Base-by-base conservation (phyloP, 441 rosid genomes). In the Capsella rubella region DNA sequence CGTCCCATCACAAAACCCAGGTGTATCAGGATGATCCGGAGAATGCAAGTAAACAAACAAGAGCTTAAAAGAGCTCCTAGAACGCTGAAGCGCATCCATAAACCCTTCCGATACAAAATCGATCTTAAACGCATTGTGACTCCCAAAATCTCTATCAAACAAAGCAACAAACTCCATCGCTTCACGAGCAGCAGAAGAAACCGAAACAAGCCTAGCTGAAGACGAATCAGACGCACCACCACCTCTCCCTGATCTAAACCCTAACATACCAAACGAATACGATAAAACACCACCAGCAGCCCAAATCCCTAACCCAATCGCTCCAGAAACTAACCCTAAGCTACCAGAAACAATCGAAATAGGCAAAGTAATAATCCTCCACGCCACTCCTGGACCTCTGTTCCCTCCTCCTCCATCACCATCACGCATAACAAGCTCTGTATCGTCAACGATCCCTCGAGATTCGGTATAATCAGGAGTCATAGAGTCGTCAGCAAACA, bases 11-110 rank as follows among this genome's bases (percentile, higher is more conserved):
- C 98, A 95, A 77, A 95, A 95, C 18, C 32, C 54, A 4, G 90
- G 87, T 9, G 98, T 84, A 69, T 95, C 98, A 1, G 92, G 93
- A 76, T 95, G 99, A 71, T 95, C 99, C 0, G 96, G 97, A 3
- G 99, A 95, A 75, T 95, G 99, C 87, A 95, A 83, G 74, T 95
- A 95, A 69, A 93, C 96, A 43, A 95, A 95, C 63, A 95, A 45
- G 56, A 95, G 80, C 84, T 93, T 95, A 34, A 78, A 95, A 40
- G 63, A 83, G 8, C 68, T 85, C 76, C 99, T 86, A 15, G 99
- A 93, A 73, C 91, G 74, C 80, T 87, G 91, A 55, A 95, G 79
- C 25, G 98, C 98, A 39, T 95, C 99, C 98, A 91, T 90, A 65
- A 95, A 95, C 31, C 96, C 97, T 79, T 91, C 97, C 0, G 78